Percentiles rank a stretch among this genome's conserved stretches.
These are phyloP conservation scores for Eudorina sp. DNA, from an alignment of 139 green algal species.

Conservation along the genomic window DNA sequence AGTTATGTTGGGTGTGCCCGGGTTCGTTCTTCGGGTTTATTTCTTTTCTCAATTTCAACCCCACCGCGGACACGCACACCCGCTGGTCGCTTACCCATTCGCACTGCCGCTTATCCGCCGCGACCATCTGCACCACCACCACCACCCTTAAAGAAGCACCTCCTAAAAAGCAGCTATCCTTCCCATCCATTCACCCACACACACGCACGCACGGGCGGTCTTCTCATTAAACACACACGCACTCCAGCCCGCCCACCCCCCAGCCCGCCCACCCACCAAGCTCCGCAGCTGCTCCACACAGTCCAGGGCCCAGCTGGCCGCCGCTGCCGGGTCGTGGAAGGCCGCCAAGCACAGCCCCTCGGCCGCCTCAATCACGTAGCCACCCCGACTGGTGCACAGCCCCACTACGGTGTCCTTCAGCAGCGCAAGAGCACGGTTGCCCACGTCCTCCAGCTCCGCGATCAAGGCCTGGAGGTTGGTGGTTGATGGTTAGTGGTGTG, in stretches of 20 bases:
- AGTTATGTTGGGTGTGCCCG: too few species aligned
- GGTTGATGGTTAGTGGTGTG: neutral
- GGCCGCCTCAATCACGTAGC: conserved; percentile 36
- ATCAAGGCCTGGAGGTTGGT: neutral
- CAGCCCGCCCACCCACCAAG: neutral
- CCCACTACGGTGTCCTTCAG: neutral
- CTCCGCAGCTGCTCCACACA: neutral
- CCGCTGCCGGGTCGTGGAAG: conserved; percentile 18
- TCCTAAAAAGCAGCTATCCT: too few species aligned
- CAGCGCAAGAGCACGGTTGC: neutral
- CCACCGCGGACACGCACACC: too few species aligned
- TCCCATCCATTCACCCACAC: too few species aligned
- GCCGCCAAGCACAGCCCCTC: conserved; percentile 41
- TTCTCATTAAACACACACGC: neutral
- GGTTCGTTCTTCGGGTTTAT: too few species aligned
- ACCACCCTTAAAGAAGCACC: too few species aligned
- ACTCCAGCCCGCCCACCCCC: neutral
- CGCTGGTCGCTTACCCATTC: too few species aligned
- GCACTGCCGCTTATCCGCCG: too few species aligned
- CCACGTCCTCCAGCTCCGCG: neutral
- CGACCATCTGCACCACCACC: too few species aligned
- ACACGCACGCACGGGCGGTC: too few species aligned
- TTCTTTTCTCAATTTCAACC: too few species aligned
- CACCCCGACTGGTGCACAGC: neutral
- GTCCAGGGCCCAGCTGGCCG: conserved; percentile 20